These are phyloP conservation scores for Trametes gibbosa DNA, from an alignment of 768 basidiomycete genomes.

Conservation along the genomic window DNA sequence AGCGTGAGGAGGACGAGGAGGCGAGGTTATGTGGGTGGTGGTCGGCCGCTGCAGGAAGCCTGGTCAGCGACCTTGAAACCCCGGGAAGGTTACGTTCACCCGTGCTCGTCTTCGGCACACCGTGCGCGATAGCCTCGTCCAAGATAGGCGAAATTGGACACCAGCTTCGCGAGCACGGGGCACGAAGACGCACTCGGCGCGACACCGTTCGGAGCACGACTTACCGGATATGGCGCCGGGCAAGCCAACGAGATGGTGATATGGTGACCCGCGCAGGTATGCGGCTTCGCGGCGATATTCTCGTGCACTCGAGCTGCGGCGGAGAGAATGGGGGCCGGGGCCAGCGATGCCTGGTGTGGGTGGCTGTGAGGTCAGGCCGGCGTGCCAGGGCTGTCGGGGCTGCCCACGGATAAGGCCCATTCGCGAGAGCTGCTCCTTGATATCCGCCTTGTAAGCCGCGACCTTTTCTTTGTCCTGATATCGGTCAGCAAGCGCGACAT, in stretches of 20 bases:
- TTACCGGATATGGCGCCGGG: constrained; percentile 15
- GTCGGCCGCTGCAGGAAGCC: constrained; percentile 11
- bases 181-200: constrained; percentile 6
- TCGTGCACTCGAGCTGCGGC: constrained; percentile 13
- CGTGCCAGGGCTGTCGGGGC: constrained; percentile 43
- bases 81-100: constrained; percentile 12
- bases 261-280: constrained; percentile 7
- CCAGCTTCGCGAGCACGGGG: constrained; percentile 11
- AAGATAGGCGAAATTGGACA: constrained; percentile 6
- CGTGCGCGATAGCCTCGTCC: constrained; percentile 1
- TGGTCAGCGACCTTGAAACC: constrained; percentile 10
- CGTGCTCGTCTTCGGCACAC: constrained; percentile 7
- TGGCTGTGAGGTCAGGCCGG: constrained; percentile 13
- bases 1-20: constrained; percentile 33
- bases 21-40: constrained; percentile 15
- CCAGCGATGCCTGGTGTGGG: constrained; percentile 19
- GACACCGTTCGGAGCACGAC: constrained; percentile 4
- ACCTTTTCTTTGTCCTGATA: constrained; percentile 77
- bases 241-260: constrained; percentile 12
- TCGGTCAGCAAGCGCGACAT: constrained; percentile 19
- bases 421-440: constrained; percentile 76
- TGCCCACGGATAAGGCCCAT: constrained; percentile 82
- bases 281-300: constrained; percentile 12
- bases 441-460: constrained; percentile 78
- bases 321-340: constrained; percentile 19